These are phyloP conservation scores for Macrotyloma uniflorum DNA, from an alignment of 306 rosid genomes.

Conservation along the genomic window DNA sequence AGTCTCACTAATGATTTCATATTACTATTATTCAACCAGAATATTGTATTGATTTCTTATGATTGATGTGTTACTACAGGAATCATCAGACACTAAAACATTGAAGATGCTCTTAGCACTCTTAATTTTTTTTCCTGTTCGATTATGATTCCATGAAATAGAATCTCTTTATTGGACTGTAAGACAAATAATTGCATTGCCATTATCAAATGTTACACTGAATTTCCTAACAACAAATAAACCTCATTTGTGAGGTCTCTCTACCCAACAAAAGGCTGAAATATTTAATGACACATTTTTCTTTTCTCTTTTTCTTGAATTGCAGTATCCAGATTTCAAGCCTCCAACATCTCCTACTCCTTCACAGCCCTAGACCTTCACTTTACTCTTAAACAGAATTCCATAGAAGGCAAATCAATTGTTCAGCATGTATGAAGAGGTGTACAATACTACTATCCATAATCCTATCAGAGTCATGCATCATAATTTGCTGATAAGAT, in stretches of 20 bases:
- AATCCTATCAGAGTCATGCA: conserved; percentile 33
- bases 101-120: too few species aligned
- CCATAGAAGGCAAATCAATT: conserved; percentile 38
- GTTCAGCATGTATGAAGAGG: conserved; percentile 25
- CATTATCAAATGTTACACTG: conserved; percentile 3
- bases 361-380: conserved; percentile 72
- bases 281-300: not conserved
- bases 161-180: not conserved
- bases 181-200: not conserved
- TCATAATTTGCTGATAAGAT: conserved; percentile 33
- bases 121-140: not conserved
- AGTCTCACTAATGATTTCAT: too few species aligned
- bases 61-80: too few species aligned
- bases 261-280: not conserved
- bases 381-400: conserved; percentile 30
- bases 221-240: not conserved
- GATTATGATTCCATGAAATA: conserved; percentile 21
- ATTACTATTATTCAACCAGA: too few species aligned
- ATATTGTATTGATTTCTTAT: not conserved
- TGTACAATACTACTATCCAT: conserved; percentile 40
- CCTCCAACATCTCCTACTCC: conserved; percentile 97
- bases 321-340: conserved; percentile 98
- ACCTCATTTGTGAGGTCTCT: not conserved
- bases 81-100: too few species aligned
- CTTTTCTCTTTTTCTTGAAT: not conserved